These are phyloP conservation scores for Vigna hirtella DNA, from an alignment of 306 rosid species.

Conservation along the genomic window DNA sequence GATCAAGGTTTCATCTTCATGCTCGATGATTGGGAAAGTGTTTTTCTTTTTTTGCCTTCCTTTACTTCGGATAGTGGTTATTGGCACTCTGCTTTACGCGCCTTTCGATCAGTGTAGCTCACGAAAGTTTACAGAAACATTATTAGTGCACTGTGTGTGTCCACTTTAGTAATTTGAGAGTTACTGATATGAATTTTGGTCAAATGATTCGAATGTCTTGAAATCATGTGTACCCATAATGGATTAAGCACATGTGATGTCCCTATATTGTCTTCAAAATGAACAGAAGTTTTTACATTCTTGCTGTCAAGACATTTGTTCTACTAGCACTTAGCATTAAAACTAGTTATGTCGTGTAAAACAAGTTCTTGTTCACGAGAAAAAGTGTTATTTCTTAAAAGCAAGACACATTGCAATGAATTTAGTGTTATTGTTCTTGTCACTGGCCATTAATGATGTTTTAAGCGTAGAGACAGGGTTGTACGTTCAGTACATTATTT, in stretches of 20 bases:
- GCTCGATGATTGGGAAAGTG: constrained; percentile 42
- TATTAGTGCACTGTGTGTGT: not conserved
- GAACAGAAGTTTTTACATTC: not conserved
- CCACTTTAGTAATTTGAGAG: not conserved
- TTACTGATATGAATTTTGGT: constrained; percentile 29
- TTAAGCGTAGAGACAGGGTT: constrained; percentile 10
- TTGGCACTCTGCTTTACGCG: constrained; percentile 37
- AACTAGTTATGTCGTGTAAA: not conserved
- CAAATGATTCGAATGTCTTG: constrained; percentile 6
- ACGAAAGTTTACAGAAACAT: not conserved
- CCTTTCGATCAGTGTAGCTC: constrained; percentile 37
- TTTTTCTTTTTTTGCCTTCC: not conserved
- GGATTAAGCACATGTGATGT: constrained; percentile 42
- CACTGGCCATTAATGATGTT: constrained; percentile 12
- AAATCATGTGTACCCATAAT: constrained; percentile 12
- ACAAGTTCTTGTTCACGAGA: not conserved
- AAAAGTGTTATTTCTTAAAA: constrained; percentile 6
- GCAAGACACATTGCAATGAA: constrained; percentile 21
- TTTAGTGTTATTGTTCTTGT: constrained; percentile 7
- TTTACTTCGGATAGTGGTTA: not conserved
- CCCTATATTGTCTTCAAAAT: not conserved
- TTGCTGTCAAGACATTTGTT: constrained; percentile 27
- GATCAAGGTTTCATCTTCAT: constrained; percentile 16
- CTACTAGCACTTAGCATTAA: not conserved
- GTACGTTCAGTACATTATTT: constrained; percentile 5